Conservation (phyloP, 768 basidiomycete species). For the Austroboletus eburneus region DNA sequence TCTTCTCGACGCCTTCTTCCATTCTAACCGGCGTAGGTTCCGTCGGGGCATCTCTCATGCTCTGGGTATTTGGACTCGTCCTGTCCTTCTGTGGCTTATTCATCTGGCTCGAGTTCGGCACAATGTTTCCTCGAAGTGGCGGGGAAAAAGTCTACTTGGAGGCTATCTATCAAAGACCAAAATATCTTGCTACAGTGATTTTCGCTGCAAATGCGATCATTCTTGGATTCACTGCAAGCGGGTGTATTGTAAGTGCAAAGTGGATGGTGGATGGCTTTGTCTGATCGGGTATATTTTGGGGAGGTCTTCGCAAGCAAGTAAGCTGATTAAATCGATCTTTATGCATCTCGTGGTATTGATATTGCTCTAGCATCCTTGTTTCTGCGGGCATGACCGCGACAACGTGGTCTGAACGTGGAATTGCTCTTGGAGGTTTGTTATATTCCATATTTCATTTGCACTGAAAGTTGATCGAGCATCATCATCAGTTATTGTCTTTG, state of each 20-base stretch:
- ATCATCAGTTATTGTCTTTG: conserved; percentile 45
- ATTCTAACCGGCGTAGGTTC: conserved; percentile 55
- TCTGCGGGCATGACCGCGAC: conserved; percentile 37
- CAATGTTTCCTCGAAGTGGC: conserved; percentile 59
- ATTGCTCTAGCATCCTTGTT: conserved; percentile 41
- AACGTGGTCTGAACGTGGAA: conserved; percentile 52
- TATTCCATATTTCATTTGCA: conserved; percentile 1
- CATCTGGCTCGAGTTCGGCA: conserved; percentile 61
- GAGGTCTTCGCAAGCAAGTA: conserved; percentile 37
- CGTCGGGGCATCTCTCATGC: conserved; percentile 55
- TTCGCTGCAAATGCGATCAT: conserved; percentile 48
- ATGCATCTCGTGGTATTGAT: not conserved
- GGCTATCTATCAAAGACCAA: conserved; percentile 46
- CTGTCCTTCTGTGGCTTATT: conserved; percentile 58
- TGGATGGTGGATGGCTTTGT: conserved; percentile 15
- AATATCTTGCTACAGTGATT: conserved; percentile 44
- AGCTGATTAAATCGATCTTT: not conserved
- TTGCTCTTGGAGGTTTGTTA: conserved; percentile 59
- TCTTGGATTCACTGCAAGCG: conserved; percentile 39
- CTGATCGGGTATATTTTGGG: no score
- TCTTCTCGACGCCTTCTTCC: conserved; percentile 57
- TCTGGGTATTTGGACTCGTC: conserved; percentile 59
- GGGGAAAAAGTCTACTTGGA: conserved; percentile 65
- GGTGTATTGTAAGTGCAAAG: conserved; percentile 42
- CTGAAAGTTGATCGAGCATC: not conserved